Conservation (phyloP, 306 rosid species). For the Prunus campanulata region DNA sequence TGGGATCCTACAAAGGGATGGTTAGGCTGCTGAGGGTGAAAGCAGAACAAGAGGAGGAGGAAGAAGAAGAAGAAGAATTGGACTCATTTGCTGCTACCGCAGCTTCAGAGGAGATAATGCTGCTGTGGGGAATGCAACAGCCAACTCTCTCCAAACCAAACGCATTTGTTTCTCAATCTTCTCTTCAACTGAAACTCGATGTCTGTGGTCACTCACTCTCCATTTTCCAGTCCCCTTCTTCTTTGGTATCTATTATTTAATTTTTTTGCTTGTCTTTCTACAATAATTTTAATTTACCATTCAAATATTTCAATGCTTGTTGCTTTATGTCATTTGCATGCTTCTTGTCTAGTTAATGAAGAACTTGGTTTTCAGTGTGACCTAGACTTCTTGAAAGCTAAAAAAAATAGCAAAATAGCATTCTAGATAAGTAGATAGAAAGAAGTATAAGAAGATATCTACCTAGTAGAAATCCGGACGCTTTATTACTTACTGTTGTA, state of each 20-base stretch:
- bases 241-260: constrained; percentile 40
- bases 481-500: neutral
- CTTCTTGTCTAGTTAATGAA: neutral
- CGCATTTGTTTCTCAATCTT: constrained; percentile 71
- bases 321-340: neutral
- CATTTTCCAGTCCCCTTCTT: constrained; percentile 85
- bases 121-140: constrained; percentile 79
- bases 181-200: constrained; percentile 58
- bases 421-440: neutral
- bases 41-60: neutral
- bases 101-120: constrained; percentile 83
- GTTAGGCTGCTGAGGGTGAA: constrained; percentile 10
- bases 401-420: neutral
- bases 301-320: neutral
- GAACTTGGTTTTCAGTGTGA: neutral
- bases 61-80: neutral
- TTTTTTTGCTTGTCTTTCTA: neutral
- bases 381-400: neutral
- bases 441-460: neutral
- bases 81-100: constrained; percentile 20
- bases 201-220: constrained; percentile 82
- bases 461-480: neutral
- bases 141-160: constrained; percentile 74
- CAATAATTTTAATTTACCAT: neutral
- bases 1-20: constrained; percentile 25